Percentiles rank a stretch among this genome's conserved stretches.
Conservation (phyloP, 164 flowering plant genomes). For the Magnolia changhungtana region DNA sequence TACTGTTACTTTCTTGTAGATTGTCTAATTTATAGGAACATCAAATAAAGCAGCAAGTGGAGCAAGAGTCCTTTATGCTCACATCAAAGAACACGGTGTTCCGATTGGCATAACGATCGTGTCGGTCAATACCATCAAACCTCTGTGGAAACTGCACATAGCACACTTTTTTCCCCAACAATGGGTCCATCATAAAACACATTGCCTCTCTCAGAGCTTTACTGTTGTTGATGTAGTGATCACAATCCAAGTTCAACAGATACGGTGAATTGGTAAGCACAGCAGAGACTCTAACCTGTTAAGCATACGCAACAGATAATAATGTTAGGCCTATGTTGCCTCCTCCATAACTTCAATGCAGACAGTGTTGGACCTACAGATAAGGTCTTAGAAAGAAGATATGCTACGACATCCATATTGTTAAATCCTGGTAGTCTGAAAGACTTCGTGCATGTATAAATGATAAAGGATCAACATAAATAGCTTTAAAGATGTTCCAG, state of each 20-base stretch:
- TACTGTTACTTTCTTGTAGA: background rate
- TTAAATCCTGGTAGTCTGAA: background rate
- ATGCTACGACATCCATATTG: background rate
- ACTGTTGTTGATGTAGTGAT: constrained; percentile 92
- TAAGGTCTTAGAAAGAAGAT: background rate
- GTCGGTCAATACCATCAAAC: constrained; percentile 59
- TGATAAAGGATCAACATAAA: background rate
- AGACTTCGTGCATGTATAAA: background rate
- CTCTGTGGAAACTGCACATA: constrained; percentile 72
- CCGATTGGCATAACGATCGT: constrained; percentile 61
- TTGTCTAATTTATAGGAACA: background rate
- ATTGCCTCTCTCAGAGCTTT: constrained; percentile 86
- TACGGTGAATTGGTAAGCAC: constrained; percentile 97
- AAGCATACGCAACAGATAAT: constrained; percentile 1
- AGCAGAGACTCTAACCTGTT: constrained; percentile 88
- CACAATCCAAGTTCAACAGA: constrained; percentile 97
- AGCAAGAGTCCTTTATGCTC: constrained; percentile 20
- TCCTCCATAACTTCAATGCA: background rate
- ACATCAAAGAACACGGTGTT: constrained; percentile 91
- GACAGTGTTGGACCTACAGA: background rate
- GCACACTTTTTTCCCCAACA: constrained; percentile 52
- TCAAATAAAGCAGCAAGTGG: background rate
- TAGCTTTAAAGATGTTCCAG: background rate
- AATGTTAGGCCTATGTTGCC: background rate
- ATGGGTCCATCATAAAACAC: constrained; percentile 81